phyloP scores from a whole-genome alignment of 2,329 filamentous ascomycete species.

The Blumeria graminis region DNA sequence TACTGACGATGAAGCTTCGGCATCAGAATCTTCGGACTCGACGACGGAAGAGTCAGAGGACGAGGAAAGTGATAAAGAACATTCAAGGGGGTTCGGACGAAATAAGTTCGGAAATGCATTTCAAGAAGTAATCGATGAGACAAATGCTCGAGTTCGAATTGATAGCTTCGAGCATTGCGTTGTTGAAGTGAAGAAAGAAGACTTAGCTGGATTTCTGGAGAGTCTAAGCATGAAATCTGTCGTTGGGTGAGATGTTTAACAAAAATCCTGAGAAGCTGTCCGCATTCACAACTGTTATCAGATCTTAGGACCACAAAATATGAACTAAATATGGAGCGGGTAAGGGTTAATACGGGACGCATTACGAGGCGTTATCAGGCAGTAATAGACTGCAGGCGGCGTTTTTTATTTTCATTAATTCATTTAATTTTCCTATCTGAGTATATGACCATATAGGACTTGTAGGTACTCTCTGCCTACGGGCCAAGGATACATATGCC shows the following conservation, averaged over 20 bases:
- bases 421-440: too few relatives aligned
- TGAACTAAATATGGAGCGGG: too few relatives aligned
- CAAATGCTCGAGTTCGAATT: conserved; percentile 67
- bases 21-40: conserved; percentile 25
- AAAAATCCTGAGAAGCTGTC: too few relatives aligned
- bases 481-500: too few relatives aligned
- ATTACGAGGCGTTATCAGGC: too few relatives aligned
- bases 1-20: conserved; percentile 26
- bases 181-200: conserved; percentile 93
- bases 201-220: conserved; percentile 74
- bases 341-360: too few relatives aligned
- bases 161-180: conserved; percentile 96
- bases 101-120: conserved; percentile 92
- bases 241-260: conserved; percentile 24
- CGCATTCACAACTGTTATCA: too few relatives aligned
- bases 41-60: conserved; percentile 24
- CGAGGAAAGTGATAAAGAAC: conserved; percentile 26
- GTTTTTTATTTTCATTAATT: too few relatives aligned
- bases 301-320: too few relatives aligned
- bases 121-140: conserved; percentile 82
- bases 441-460: too few relatives aligned
- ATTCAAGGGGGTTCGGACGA: conserved; percentile 43
- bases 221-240: conserved; percentile 79
- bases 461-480: too few relatives aligned
- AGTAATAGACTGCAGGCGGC: too few relatives aligned